Evolutionary conservation across 352 stramenopile genomes (phyloP).

Genomic region (Stephanocyclus meneghinianus): DNA sequence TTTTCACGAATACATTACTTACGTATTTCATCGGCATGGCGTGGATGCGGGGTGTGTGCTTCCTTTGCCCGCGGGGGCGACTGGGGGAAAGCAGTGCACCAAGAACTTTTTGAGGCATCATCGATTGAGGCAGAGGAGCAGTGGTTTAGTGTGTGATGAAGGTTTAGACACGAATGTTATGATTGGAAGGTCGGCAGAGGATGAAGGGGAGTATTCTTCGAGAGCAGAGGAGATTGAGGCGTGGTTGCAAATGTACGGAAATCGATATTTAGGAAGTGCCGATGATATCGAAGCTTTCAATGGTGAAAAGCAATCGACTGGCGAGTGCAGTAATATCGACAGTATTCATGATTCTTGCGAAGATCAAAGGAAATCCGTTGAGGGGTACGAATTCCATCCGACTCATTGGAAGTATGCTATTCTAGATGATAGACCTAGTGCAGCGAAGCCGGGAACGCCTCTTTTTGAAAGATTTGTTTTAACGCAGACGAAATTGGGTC

Average conservation of each 20-base stretch:
- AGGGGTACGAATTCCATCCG: slow-evolving; percentile 32
- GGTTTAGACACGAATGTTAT: slow-evolving; percentile 8
- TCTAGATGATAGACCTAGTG: slow-evolving; percentile 41
- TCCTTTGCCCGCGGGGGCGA: slow-evolving; percentile 22
- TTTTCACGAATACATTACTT: slow-evolving; percentile 48
- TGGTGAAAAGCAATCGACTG: neutral
- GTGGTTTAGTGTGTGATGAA: neutral
- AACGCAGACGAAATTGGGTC: slow-evolving; percentile 18
- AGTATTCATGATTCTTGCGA: neutral
- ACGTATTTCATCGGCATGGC: slow-evolving; percentile 38
- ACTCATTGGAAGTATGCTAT: slow-evolving; percentile 41
- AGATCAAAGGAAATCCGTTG: neutral
- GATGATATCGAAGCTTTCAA: neutral
- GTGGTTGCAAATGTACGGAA: slow-evolving; percentile 36
- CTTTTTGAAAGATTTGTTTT: slow-evolving; percentile 38
- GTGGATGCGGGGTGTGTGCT: slow-evolving; percentile 35
- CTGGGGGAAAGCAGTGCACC: slow-evolving; percentile 31
- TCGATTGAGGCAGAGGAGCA: slow-evolving; percentile 2
- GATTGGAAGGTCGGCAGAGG: slow-evolving; percentile 30
- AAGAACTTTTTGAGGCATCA: slow-evolving; percentile 35
- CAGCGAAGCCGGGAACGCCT: slow-evolving; percentile 30
- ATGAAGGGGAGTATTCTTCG: slow-evolving; percentile 41
- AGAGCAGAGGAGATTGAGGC: slow-evolving; percentile 49
- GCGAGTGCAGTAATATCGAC: neutral
- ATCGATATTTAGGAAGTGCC: slow-evolving; percentile 31